phyloP scores from a whole-genome alignment of 2,329 filamentous ascomycete species.

The Penicillium janthinellum region DNA sequence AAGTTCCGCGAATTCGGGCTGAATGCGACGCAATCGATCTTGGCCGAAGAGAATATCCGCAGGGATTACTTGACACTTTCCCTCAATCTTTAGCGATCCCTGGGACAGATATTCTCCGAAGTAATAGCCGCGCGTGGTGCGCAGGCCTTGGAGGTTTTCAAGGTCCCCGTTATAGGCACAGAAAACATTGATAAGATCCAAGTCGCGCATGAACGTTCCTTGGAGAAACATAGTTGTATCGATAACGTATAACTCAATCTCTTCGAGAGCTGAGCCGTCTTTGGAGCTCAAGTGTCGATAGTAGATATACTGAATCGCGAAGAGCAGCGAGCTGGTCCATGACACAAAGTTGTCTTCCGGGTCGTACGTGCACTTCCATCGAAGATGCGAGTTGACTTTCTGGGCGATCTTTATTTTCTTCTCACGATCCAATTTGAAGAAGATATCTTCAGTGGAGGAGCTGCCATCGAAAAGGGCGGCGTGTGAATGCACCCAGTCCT shows the following conservation, averaged over 20 bases:
- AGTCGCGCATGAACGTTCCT: not conserved
- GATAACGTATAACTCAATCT: not conserved
- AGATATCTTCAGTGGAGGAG: not conserved
- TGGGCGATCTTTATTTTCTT: not conserved
- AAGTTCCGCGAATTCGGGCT: not conserved
- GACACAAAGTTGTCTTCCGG: not conserved
- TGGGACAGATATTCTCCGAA: constrained; percentile 1
- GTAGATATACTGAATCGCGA: not conserved
- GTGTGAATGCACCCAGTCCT: not conserved
- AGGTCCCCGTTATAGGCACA: not conserved
- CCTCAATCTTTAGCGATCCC: not conserved
- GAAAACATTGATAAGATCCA: not conserved
- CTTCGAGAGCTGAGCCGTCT: not conserved
- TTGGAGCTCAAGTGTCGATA: not conserved
- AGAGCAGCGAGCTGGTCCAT: not conserved
- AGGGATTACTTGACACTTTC: not conserved
- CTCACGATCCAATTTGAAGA: not conserved
- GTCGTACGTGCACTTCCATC: not conserved
- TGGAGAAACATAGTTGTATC: not conserved
- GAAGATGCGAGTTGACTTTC: not conserved
- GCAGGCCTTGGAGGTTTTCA: not conserved
- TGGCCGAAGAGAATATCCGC: not conserved
- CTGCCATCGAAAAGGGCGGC: not conserved
- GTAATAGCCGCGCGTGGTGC: not conserved
- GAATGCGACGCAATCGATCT: not conserved